phyloP scores from a whole-genome alignment of 2,329 filamentous ascomycete species.

The Fusarium falciforme region DNA sequence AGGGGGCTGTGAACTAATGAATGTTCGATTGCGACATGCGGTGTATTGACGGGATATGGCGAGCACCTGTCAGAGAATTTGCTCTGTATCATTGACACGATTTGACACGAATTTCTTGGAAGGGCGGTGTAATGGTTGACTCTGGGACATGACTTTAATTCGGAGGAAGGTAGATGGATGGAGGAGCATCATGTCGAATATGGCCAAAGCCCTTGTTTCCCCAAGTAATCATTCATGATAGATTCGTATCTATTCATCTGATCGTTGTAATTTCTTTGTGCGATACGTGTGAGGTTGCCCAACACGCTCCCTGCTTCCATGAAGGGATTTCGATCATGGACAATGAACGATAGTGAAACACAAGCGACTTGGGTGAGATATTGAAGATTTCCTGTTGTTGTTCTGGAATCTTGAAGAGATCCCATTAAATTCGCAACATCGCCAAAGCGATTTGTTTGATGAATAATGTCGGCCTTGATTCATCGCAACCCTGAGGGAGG shows the following conservation, averaged over 20 bases:
- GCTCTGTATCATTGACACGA: conserved; percentile 47
- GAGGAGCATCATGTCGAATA: conserved; percentile 42
- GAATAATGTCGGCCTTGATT: neutral
- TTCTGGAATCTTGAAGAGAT: neutral
- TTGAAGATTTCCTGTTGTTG: neutral
- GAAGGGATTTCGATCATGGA: neutral
- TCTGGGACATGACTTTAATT: conserved; percentile 47
- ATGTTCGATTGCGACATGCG: conserved; percentile 15
- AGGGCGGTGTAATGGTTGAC: conserved; percentile 47
- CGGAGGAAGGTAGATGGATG: conserved; percentile 41
- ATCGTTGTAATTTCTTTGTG: neutral
- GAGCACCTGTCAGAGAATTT: conserved; percentile 43
- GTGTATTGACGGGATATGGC: conserved; percentile 35
- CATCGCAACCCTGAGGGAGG: neutral
- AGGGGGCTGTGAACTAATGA: conserved; percentile 46
- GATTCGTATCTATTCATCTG: conserved; percentile 7
- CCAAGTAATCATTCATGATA: conserved; percentile 25
- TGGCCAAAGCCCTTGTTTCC: conserved; percentile 36
- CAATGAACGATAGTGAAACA: neutral
- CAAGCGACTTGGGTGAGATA: neutral
- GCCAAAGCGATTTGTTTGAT: neutral
- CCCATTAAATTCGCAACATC: neutral
- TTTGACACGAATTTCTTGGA: conserved; percentile 52
- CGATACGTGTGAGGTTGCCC: neutral
- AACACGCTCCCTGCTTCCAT: neutral